Evolutionary conservation across 331 rosid species (phyloP).

Genomic region (Ulmus americana): DNA sequence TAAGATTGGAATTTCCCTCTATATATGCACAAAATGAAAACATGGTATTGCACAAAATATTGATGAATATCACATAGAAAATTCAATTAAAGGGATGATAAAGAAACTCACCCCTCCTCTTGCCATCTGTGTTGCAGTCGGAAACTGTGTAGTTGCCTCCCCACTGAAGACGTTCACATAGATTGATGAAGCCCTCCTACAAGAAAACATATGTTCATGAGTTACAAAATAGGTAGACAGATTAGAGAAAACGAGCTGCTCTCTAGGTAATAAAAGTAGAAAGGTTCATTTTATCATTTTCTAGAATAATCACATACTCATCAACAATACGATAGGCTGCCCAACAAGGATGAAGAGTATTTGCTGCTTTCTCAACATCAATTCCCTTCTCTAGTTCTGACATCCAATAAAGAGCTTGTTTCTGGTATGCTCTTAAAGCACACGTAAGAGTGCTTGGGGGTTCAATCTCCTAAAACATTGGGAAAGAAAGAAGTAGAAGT

Average conservation of each 20-base stretch:
- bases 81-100: conserved; percentile 8
- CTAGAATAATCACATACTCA: conserved; percentile 42
- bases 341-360: conserved; percentile 86
- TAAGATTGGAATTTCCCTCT: neutral
- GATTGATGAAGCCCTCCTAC: conserved; percentile 53
- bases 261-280: neutral
- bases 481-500: neutral
- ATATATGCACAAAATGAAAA: neutral
- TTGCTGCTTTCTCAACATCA: conserved; percentile 44
- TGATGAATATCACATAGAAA: neutral
- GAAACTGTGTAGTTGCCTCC: conserved; percentile 56
- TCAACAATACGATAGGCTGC: conserved; percentile 63
- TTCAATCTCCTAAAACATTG: conserved; percentile 55
- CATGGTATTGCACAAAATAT: neutral
- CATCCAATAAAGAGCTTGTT: conserved; percentile 87
- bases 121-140: conserved; percentile 65
- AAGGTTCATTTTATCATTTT: neutral
- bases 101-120: conserved; percentile 82
- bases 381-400: conserved; percentile 62
- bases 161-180: conserved; percentile 72
- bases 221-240: neutral
- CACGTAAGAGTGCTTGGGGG: conserved; percentile 52
- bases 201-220: conserved; percentile 10
- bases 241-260: neutral
- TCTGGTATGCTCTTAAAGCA: conserved; percentile 72